Evolutionary conservation across 352 stramenopile genomes (phyloP).

Genomic region (Phytophthora cactorum): DNA sequence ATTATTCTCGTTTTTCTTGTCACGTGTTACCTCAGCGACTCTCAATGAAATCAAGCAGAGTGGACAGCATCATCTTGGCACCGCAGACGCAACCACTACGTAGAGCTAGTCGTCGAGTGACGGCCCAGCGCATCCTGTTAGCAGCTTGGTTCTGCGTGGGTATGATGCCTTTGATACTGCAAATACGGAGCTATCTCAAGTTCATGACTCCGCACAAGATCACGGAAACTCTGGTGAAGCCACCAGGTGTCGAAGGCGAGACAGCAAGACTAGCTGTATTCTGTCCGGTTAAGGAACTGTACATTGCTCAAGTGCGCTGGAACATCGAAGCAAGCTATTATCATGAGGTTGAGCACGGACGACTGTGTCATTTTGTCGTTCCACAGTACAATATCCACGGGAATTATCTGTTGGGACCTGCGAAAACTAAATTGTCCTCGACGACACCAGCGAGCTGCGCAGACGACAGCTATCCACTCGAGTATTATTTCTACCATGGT

Average conservation of each 20-base stretch:
- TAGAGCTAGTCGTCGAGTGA: background rate
- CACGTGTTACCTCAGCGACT: background rate
- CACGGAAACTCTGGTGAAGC: constrained; percentile 2
- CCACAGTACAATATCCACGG: constrained; percentile 25
- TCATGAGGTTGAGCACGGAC: background rate
- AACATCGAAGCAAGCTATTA: constrained; percentile 9
- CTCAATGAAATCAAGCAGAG: background rate
- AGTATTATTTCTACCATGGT: constrained; percentile 22
- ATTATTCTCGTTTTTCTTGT: background rate
- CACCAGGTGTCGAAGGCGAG: background rate
- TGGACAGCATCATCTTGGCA: background rate
- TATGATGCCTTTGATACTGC: background rate
- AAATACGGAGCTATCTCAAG: constrained; percentile 19
- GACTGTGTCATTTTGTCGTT: constrained; percentile 18
- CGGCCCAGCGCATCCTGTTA: too few relatives aligned
- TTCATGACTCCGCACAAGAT: constrained; percentile 26
- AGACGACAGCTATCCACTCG: constrained; percentile 7
- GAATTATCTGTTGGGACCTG: constrained; percentile 5
- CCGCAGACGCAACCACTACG: background rate
- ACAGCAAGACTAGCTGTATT: background rate
- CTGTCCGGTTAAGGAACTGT: constrained; percentile 10
- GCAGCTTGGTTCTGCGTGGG: too few relatives aligned
- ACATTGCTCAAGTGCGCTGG: constrained; percentile 21
- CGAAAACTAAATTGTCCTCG: background rate
- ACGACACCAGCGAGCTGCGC: constrained; percentile 1